Evolutionary conservation across 2,329 filamentous ascomycete genomes (phyloP).

Genomic region (Exophiala viscosa): DNA sequence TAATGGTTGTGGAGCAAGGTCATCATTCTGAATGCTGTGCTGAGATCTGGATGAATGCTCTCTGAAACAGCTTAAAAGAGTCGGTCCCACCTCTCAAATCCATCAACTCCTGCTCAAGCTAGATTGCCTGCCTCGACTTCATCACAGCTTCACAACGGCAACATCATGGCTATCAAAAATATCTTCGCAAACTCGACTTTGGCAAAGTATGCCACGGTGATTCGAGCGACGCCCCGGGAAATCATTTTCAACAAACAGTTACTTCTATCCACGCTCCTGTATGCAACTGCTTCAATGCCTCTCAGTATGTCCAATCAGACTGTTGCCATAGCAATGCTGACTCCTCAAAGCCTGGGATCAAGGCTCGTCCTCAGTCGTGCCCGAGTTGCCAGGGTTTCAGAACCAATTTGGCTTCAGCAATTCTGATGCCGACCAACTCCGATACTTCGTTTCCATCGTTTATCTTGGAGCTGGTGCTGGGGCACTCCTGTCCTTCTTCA

Average conservation of each 20-base stretch:
- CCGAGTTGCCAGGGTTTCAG: slow-evolving; percentile 37
- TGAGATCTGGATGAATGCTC: too few relatives aligned
- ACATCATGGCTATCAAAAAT: slow-evolving; percentile 13
- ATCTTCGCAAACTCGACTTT: slow-evolving; percentile 10
- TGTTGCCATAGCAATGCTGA: neutral
- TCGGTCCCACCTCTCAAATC: too few relatives aligned
- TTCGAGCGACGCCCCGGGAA: slow-evolving; percentile 9
- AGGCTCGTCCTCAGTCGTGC: slow-evolving; percentile 33
- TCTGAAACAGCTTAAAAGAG: too few relatives aligned
- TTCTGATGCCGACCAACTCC: slow-evolving; percentile 30
- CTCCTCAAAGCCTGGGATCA: slow-evolving; percentile 34
- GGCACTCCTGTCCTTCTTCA: slow-evolving; percentile 36
- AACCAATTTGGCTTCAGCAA: slow-evolving; percentile 34
- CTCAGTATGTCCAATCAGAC: slow-evolving; percentile 18
- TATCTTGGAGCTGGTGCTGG: slow-evolving; percentile 35
- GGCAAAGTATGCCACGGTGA: slow-evolving; percentile 10
- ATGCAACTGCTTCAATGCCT: slow-evolving; percentile 20
- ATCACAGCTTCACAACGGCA: slow-evolving; percentile 6
- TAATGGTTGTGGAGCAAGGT: too few relatives aligned
- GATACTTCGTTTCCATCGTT: slow-evolving; percentile 39
- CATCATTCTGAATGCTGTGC: too few relatives aligned
- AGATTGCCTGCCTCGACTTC: neutral
- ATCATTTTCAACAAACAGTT: slow-evolving; percentile 16
- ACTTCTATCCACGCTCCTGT: slow-evolving; percentile 7
- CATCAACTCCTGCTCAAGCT: too few relatives aligned